These are phyloP conservation scores for Penicillium olsonii DNA, from an alignment of 2,329 filamentous ascomycete species.

Conservation along the genomic window DNA sequence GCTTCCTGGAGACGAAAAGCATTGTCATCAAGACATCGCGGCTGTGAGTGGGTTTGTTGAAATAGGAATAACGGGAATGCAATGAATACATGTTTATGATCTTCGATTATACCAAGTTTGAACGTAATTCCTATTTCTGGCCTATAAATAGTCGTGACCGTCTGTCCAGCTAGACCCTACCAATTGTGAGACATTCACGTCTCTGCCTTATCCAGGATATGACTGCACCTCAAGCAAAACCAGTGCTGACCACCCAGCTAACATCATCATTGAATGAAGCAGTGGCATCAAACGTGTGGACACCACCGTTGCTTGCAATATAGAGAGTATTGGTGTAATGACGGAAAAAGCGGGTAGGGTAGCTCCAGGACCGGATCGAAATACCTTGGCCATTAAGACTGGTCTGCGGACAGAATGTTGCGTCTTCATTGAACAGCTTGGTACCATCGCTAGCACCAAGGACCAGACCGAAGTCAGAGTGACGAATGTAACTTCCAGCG, in stretches of 20 bases:
- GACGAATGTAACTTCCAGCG: conserved; percentile 60
- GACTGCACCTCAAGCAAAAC: conserved; percentile 43
- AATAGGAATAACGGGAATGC: not conserved
- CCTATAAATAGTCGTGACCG: too few species aligned
- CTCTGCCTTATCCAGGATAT: not conserved
- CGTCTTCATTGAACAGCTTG: conserved; percentile 62
- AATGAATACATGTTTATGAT: not conserved
- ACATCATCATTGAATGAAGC: conserved; percentile 56
- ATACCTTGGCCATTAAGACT: conserved; percentile 55
- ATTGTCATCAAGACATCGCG: conserved; percentile 28
- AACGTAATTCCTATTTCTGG: too few species aligned
- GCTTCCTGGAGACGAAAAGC: conserved; percentile 31
- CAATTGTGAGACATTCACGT: not conserved
- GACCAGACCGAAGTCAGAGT: conserved; percentile 55
- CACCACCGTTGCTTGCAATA: conserved; percentile 56
- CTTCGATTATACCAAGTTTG: too few species aligned
- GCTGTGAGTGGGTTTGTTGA: not conserved
- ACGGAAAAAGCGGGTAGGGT: conserved; percentile 61
- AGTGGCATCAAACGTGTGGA: conserved; percentile 55
- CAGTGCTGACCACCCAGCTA: conserved; percentile 50
- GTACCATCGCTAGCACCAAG: conserved; percentile 55
- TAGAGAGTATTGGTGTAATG: conserved; percentile 55
- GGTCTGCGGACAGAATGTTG: conserved; percentile 61
- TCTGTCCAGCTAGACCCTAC: too few species aligned
- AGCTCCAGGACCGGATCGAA: conserved; percentile 60